Evolutionary conservation across 2,329 filamentous ascomycete species (phyloP).

Genomic region (Aspergillus sp.): DNA sequence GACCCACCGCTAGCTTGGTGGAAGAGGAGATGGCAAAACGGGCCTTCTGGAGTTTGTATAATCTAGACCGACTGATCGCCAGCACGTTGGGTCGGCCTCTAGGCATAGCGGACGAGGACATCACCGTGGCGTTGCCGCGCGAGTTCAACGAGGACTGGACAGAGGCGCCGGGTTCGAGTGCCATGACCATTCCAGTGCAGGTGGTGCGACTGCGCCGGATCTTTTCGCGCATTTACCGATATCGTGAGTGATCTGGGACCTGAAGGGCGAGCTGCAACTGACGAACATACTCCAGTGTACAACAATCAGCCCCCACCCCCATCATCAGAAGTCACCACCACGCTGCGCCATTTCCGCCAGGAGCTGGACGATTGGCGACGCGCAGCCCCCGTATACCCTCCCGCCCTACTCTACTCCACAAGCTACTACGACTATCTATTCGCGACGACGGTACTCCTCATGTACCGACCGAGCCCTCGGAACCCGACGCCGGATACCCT

Average conservation of each 20-base stretch:
- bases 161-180: slow-evolving; percentile 33
- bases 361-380: slow-evolving; percentile 41
- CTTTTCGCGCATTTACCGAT: slow-evolving; percentile 39
- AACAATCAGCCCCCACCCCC: slow-evolving; percentile 31
- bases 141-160: slow-evolving; percentile 41
- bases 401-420: slow-evolving; percentile 39
- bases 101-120: slow-evolving; percentile 42
- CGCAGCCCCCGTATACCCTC: slow-evolving; percentile 32
- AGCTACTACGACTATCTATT: slow-evolving; percentile 42
- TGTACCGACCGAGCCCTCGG: slow-evolving; percentile 37
- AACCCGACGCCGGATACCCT: slow-evolving; percentile 35
- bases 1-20: slow-evolving; percentile 23
- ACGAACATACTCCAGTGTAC: slow-evolving; percentile 25
- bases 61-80: slow-evolving; percentile 41
- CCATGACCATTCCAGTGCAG: slow-evolving; percentile 39
- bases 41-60: slow-evolving; percentile 45
- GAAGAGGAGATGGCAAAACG: slow-evolving; percentile 42
- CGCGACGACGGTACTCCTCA: slow-evolving; percentile 36
- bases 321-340: slow-evolving; percentile 23
- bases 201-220: slow-evolving; percentile 36
- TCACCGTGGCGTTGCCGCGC: slow-evolving; percentile 35
- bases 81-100: slow-evolving; percentile 39
- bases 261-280: background rate
- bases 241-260: slow-evolving; percentile 23
- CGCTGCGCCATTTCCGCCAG: slow-evolving; percentile 31